Evolutionary conservation across 2,329 filamentous ascomycete species (phyloP).

Genomic region (Hypoxylon sp.): DNA sequence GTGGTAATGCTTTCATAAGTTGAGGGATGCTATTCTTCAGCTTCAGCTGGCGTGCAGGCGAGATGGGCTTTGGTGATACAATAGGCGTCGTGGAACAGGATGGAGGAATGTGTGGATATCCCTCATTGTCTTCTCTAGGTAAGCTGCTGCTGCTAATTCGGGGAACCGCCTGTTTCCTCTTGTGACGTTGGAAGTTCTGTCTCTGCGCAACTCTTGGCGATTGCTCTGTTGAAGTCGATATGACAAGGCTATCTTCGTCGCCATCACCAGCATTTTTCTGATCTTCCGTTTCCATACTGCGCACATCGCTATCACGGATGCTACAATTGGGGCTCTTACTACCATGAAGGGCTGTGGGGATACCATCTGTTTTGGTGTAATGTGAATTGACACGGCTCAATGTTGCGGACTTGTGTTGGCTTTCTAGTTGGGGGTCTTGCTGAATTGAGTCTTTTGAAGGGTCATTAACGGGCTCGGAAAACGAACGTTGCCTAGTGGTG

Average conservation of each 20-base stretch:
- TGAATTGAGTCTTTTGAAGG: not conserved
- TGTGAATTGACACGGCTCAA: conserved; percentile 10
- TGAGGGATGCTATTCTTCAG: conserved; percentile 60
- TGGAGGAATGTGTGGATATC: conserved; percentile 41
- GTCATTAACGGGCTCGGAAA: conserved; percentile 27
- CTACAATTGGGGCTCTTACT: not conserved
- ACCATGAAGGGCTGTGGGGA: not conserved
- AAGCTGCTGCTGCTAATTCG: conserved; percentile 42
- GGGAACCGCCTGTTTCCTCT: conserved; percentile 40
- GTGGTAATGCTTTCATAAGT: conserved; percentile 62
- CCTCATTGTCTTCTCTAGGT: conserved; percentile 39
- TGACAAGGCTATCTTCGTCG: not conserved
- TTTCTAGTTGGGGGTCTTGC: conserved; percentile 7
- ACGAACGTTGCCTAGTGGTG: conserved; percentile 18
- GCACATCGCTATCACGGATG: not conserved
- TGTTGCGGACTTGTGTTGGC: conserved; percentile 6
- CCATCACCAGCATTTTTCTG: not conserved
- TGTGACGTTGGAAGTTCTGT: conserved; percentile 39
- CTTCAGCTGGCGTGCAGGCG: conserved; percentile 54
- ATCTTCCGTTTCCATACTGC: not conserved
- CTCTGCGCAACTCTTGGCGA: conserved; percentile 4
- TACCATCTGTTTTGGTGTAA: not conserved
- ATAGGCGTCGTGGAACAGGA: conserved; percentile 48
- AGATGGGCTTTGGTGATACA: conserved; percentile 59
- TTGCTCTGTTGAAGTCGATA: conserved; percentile 1